Evolutionary conservation across 108 stramenopile species (phyloP).

Genomic region (Tribonema minus): DNA sequence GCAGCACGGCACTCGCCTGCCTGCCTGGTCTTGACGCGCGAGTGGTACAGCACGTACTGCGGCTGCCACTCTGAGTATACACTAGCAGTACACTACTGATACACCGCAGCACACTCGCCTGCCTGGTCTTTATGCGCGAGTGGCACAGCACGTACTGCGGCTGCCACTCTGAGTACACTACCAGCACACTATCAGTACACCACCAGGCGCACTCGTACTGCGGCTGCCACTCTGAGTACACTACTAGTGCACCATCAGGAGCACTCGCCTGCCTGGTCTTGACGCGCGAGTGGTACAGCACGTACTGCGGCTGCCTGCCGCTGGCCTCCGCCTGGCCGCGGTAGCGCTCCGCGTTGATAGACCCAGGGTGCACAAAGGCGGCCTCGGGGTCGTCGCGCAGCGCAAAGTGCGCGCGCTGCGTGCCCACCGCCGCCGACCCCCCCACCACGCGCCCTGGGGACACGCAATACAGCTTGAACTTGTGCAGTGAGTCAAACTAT

Average conservation of each 20-base stretch:
- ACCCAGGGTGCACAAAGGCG: slow-evolving; percentile 26
- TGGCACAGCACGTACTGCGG: slow-evolving; percentile 28
- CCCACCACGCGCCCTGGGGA: neutral
- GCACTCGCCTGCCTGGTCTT: slow-evolving; percentile 38
- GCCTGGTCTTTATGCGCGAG: slow-evolving; percentile 35
- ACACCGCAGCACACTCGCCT: no score
- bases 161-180: no score
- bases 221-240: no score
- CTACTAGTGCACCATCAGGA: no score
- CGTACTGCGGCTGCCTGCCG: slow-evolving; percentile 21
- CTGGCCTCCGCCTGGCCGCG: neutral
- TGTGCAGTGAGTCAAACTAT: no score
- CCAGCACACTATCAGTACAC: no score
- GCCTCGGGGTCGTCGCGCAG: slow-evolving; percentile 24
- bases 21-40: slow-evolving; percentile 38
- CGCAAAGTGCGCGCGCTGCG: slow-evolving; percentile 13
- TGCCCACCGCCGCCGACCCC: neutral
- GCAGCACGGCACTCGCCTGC: no score
- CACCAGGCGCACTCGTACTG: slow-evolving; percentile 5
- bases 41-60: slow-evolving; percentile 32
- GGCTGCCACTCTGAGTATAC: no score
- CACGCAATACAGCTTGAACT: no score
- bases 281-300: slow-evolving; percentile 35
- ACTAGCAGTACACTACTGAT: no score
- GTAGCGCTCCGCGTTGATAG: slow-evolving; percentile 27